Conservation (phyloP, 129 eudicot species). For the Flaveria trinervia region DNA sequence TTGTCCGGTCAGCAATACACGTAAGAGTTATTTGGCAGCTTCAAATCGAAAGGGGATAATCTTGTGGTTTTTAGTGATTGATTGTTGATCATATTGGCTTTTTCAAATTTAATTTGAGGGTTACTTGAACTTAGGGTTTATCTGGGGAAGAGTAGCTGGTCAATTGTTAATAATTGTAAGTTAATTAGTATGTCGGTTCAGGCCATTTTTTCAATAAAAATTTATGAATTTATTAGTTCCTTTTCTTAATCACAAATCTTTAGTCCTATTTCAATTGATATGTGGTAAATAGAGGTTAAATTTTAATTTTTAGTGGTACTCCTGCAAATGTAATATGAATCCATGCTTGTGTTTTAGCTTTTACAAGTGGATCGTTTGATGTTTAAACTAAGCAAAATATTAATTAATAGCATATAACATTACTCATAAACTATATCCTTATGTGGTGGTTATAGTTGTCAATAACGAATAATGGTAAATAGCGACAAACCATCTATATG, state of each 20-base stretch:
- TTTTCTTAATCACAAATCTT: not conserved
- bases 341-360: not conserved
- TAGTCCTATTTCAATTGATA: too few relatives aligned
- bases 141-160: constrained; percentile 18
- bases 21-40: not conserved
- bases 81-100: not conserved
- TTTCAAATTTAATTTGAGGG: constrained; percentile 5
- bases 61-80: too few relatives aligned
- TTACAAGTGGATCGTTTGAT: constrained; percentile 7
- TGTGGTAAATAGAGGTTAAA: too few relatives aligned
- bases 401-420: not conserved
- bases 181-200: not conserved
- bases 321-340: not conserved
- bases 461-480: too few relatives aligned
- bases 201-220: not conserved
- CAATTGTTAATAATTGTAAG: not conserved
- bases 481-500: too few relatives aligned
- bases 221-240: not conserved
- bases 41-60: not conserved
- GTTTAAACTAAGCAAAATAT: not conserved
- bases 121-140: constrained; percentile 17
- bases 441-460: too few relatives aligned
- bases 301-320: not conserved
- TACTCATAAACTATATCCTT: too few relatives aligned
- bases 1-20: too few relatives aligned